phyloP scores from a whole-genome alignment of 2,329 filamentous ascomycete species.

The Xylariaceae sp. region DNA sequence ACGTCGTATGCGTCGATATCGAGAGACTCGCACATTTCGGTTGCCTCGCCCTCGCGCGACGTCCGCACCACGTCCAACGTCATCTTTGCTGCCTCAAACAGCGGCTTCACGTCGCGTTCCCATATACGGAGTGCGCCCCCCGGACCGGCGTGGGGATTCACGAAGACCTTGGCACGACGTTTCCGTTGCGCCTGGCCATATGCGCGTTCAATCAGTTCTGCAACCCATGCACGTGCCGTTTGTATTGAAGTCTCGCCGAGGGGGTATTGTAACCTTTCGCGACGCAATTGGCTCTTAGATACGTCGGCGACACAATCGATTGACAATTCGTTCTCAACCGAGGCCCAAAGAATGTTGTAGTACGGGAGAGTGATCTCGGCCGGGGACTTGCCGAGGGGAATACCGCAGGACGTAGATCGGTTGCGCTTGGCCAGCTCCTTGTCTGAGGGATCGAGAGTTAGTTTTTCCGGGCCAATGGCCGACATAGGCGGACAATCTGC shows the following conservation, averaged over 20 bases:
- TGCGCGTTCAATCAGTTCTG: constrained; percentile 61
- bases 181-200: constrained; percentile 64
- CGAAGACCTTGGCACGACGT: constrained; percentile 79
- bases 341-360: constrained; percentile 81
- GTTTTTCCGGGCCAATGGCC: not conserved
- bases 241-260: constrained; percentile 41
- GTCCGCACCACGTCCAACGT: constrained; percentile 70
- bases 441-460: constrained; percentile 20
- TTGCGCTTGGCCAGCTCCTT: constrained; percentile 22
- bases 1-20: constrained; percentile 81
- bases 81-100: constrained; percentile 79
- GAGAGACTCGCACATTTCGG: constrained; percentile 68
- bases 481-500: not conserved
- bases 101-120: constrained; percentile 68
- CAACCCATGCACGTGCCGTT: constrained; percentile 57
- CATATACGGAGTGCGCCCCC: constrained; percentile 72
- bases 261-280: constrained; percentile 58
- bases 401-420: constrained; percentile 27
- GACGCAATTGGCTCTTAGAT: constrained; percentile 57
- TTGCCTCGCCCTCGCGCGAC: constrained; percentile 68
- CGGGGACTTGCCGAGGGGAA: constrained; percentile 22
- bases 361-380: constrained; percentile 55
- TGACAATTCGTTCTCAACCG: constrained; percentile 57
- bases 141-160: constrained; percentile 88
- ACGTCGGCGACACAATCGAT: constrained; percentile 67